Evolutionary conservation across 805 yeast species (phyloP), one percentile per base, ranked within the genome.

Genomic region (Yarrowia sp.): DNA sequence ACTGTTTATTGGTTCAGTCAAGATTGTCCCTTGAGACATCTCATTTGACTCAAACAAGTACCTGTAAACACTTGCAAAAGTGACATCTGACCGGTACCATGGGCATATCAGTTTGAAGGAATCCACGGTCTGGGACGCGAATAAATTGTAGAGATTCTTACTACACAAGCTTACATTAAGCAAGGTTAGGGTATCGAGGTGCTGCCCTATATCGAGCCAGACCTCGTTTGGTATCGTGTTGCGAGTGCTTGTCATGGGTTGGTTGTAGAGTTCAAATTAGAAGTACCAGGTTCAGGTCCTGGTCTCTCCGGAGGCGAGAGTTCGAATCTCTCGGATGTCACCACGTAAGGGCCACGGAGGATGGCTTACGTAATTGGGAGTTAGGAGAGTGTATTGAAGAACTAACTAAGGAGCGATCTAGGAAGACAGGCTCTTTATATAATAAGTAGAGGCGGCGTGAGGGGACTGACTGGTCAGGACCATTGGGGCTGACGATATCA

Each of bases 191-290:
- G 32, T 35, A 16, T 52, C 42, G n/a, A 52, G 56, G 36, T 52
- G 10, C 42, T 36, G 15, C 42, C 42, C 42, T 26, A 52, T 36
- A 5, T 35, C 16, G 5, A 52, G 42, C 56, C 56, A 52, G 42
- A 52, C 16, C 9, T 52, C 56, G 16, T 16, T n/a, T 5, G 56
- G 56, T 52, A 52, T 52, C 26, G 55, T 19, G 22, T 9, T 16
- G 52, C 15, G 38, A 22, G 32, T 26, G 32, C 32, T 50, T 3
- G 14, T 36, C 56, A 52, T 52, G 56, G 12, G 32, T 26, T 26
- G 32, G 32, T 26, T 26, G 32, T 26, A 5, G 32, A 26, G 32
- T 26, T 26, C 19, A 19, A 19, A 19, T 19, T 19, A 19, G 19
- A 19, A 19, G 19, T 19, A 19, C 1, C n/a, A n/a, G n/a, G n/a